Base-by-base conservation (phyloP, 768 basidiomycete species). In the Tricholomella constricta region DNA sequence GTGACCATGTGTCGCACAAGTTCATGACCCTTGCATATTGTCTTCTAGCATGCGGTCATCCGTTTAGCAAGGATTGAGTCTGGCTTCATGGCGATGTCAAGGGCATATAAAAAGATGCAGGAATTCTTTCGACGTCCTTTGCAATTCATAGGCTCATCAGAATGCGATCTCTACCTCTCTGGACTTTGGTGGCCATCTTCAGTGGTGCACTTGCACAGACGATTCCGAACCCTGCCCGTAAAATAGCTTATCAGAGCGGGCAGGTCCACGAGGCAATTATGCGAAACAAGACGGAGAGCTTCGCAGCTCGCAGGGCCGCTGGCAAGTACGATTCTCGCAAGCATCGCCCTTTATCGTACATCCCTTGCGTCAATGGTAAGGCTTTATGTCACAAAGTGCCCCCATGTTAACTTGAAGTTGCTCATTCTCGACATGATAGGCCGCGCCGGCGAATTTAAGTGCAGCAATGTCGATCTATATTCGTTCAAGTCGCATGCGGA, bases 401-500 rank as follows among this genome's bases (percentile, higher is more conserved):
- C 2, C 15, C 17, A 3, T 15, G 12, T 26, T 9, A 15, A 11
- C 20, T n/a, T 6, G 25, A 26, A 12, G 7, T 27, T n/a, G 26
- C 48, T 48, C n/a, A 48, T 15, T 32, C 22, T 27, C 27, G 17
- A 15, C 22, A 3, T 26, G 4, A 7, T 22, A 49, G 48, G 48
- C 19, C 35, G 36, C 19, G 48, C 48, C 10, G 52, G 49, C 34
- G 60, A 58, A 32, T 63, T 56, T 48, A 43, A 47, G 8, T 63
- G 62, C 43, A 59, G 51, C 26, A 63, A 63, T 19, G 53, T 58
- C 27, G 62, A 63, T 36, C 45, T 63, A 5, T 52, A 54, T 42
- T 45, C 48, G 5, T 63, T 63, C 48, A 47, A 48, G n/a, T 51
- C 57, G 4, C 60, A 61, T 34, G 57, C 52, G 35, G 54, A 54